These are phyloP conservation scores for Eutrema yunnanense DNA, from an alignment of 345 rosid genomes.

Conservation along the genomic window DNA sequence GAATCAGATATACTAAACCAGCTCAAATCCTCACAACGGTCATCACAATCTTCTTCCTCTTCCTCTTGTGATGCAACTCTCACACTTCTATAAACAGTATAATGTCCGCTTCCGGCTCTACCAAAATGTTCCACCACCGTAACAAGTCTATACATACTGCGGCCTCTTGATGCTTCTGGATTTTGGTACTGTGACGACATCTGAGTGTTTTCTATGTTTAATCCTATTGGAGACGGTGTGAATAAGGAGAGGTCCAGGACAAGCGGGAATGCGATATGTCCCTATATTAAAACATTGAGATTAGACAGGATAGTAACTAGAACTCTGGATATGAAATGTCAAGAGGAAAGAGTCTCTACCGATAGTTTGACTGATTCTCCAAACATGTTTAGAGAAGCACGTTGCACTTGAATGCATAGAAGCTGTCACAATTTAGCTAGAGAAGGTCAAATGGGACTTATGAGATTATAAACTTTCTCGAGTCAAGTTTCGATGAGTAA, in stretches of 20 bases:
- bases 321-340: neutral
- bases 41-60: constrained; percentile 2
- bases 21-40: constrained; percentile 15
- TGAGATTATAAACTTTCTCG: neutral
- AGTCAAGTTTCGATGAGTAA: neutral
- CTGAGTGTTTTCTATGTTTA: constrained; percentile 16
- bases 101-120: constrained; percentile 72
- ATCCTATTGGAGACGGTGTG: constrained; percentile 18
- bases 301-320: neutral
- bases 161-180: constrained; percentile 9
- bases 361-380: constrained; percentile 67
- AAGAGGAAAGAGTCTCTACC: constrained; percentile 34
- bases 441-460: neutral
- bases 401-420: constrained; percentile 77
- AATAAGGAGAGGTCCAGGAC: constrained; percentile 19
- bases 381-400: constrained; percentile 48
- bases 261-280: constrained; percentile 21
- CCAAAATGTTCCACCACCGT: constrained; percentile 88
- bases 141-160: constrained; percentile 46
- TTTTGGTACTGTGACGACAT: constrained; percentile 12
- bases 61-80: constrained; percentile 20
- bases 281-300: neutral
- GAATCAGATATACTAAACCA: constrained; percentile 90
- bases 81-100: constrained; percentile 63
- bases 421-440: constrained; percentile 46